Base-by-base conservation (phyloP, 1,284 basidiomycete genomes). In the Papiliotrema flavescens region DNA sequence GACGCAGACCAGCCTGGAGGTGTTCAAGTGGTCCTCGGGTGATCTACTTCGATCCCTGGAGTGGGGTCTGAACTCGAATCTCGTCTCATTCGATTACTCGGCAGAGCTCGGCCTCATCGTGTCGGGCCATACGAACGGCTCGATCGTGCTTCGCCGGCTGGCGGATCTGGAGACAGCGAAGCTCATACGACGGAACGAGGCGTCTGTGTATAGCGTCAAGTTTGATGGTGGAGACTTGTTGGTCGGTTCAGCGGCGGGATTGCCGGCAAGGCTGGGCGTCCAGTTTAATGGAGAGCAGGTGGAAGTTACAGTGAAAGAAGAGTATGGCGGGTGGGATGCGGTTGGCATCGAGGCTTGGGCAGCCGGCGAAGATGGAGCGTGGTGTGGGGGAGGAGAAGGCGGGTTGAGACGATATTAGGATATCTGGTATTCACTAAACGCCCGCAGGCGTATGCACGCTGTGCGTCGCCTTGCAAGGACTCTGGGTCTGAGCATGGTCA, bases 81-180 rank as follows among this genome's bases (percentile, higher is more conserved):
- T 87, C 23, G 76, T 81, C 8, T 77, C 84, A n/a, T 79, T 87
- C 37, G 76, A 80, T 0, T 82, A 82, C 59, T 76, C 77, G 0
- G 60, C 77, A 0, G 51, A 65, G 0, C 70, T 76, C 36, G 71
- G 76, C 28, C 66, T 84, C 2, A 69, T 90, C 13, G 85, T 82
- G 0, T 85, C 84, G 2, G 88, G 87, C 0, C 82, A 84, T n/a
- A 70, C 76, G 0, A 75, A 75, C n/a, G 89, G 88, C 0, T 64
- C 84, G 3, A 79, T 86, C 0, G 75, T 79, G 6, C 58, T 89
- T 1, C 84, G 84, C 63, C 83, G 85, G 62, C 78, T 80, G 1
- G 78, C 80, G 13, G 62, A 73, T 1, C 71, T 84, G 32, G 51
- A 51, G 22, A 36, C 23, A 49, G 62, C 53, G n/a, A 60, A 40